Percentiles rank a stretch among this genome's conserved stretches.
Evolutionary conservation across 805 yeast genomes (phyloP).

Genomic region (Clavispora santaluciae): DNA sequence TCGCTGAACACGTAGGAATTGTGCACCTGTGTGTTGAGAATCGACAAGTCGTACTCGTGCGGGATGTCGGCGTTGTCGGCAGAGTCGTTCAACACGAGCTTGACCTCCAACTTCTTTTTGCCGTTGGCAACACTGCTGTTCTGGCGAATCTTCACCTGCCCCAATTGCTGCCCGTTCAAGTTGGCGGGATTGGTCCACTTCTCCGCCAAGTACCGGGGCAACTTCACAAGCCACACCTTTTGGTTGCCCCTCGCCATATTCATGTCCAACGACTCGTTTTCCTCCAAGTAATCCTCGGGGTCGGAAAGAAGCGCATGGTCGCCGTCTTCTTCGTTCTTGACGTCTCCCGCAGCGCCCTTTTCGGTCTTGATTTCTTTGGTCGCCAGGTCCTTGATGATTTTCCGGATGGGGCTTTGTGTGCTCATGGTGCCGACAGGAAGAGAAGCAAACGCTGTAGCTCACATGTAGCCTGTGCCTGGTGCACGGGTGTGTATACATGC

Average conservation of each 20-base stretch:
- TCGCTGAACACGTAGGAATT: conserved; percentile 89
- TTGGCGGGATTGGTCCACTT: conserved; percentile 63
- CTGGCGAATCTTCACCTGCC: conserved; percentile 71
- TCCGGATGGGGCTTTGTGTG: conserved; percentile 11
- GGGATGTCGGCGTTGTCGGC: conserved; percentile 52
- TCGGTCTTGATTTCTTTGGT: background rate
- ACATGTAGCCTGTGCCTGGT: background rate
- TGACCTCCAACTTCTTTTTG: conserved; percentile 41
- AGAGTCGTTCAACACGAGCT: conserved; percentile 49
- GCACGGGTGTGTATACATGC: conserved; percentile 1
- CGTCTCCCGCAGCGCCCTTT: background rate
- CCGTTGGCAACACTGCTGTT: conserved; percentile 23
- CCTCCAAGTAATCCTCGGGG: conserved; percentile 44
- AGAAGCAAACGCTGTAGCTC: background rate
- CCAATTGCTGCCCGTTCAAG: conserved; percentile 70
- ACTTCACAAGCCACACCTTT: conserved; percentile 87
- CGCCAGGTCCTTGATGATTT: conserved; percentile 2
- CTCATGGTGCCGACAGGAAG: conserved; percentile 5
- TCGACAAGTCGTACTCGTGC: conserved; percentile 72
- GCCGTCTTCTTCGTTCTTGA: conserved; percentile 7
- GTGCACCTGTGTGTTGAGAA: conserved; percentile 73
- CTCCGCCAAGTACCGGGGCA: conserved; percentile 83
- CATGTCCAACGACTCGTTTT: conserved; percentile 71
- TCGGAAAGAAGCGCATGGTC: conserved; percentile 37
- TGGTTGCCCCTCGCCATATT: conserved; percentile 57